A percentile compares a stretch with the other conserved stretches of the same genome.
Conservation (phyloP, 805 yeast genomes). For the Hanseniaspora singularis region DNA sequence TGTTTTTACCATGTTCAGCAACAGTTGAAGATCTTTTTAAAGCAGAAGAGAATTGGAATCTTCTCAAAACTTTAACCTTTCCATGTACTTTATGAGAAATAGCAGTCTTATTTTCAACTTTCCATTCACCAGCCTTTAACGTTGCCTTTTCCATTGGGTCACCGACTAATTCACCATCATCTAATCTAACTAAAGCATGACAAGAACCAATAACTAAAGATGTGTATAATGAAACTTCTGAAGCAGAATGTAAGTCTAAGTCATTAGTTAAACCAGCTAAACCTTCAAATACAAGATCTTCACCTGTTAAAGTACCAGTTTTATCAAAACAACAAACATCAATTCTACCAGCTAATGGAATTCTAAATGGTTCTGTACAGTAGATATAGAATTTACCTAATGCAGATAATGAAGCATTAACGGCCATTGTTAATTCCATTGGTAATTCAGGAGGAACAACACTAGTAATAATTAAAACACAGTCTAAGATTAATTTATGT, state of each 20-base stretch:
- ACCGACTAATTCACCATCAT: conserved; percentile 95
- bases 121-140: conserved; percentile 76
- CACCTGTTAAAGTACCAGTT: conserved; percentile 96
- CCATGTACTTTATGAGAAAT: conserved; percentile 38
- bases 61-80: conserved; percentile 64
- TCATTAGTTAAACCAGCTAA: conserved; percentile 60
- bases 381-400: conserved; percentile 77
- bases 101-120: conserved; percentile 61
- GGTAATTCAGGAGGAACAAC: conserved; percentile 99
- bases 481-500: conserved; percentile 84
- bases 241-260: conserved; percentile 33
- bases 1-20: conserved; percentile 44
- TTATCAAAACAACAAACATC: conserved; percentile 98
- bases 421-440: conserved; percentile 98
- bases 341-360: conserved; percentile 93
- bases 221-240: conserved; percentile 59
- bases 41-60: conserved; percentile 94
- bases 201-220: conserved; percentile 78
- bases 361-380: conserved; percentile 97
- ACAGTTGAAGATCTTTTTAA: conserved; percentile 89
- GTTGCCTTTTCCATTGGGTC: conserved; percentile 99
- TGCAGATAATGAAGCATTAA: conserved; percentile 79
- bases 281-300: conserved; percentile 92
- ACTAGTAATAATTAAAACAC: conserved; percentile 89
- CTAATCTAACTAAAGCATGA: conserved; percentile 86